phyloP scores from a whole-genome alignment of 768 basidiomycete species.

The Lactarius sp. region DNA sequence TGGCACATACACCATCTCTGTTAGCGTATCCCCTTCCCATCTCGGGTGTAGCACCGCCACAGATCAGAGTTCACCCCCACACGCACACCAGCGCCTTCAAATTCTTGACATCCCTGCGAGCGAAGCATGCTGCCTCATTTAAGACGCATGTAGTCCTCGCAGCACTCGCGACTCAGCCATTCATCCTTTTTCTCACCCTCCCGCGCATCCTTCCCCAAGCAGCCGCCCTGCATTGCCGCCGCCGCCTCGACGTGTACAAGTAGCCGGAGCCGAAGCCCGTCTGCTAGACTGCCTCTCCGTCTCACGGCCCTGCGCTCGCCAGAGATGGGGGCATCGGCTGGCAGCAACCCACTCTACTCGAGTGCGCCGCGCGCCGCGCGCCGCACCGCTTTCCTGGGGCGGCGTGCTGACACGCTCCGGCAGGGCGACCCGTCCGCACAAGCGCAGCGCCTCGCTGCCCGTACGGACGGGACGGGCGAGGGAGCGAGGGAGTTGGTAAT shows the following conservation, averaged over 20 bases:
- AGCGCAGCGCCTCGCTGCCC: too few species aligned
- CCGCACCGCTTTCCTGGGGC: slow-evolving; percentile 36
- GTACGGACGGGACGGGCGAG: too few species aligned
- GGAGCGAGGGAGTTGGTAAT: too few species aligned
- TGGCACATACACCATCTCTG: slow-evolving; percentile 57
- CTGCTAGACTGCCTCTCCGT: not conserved
- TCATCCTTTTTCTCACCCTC: slow-evolving; percentile 41
- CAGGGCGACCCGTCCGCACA: too few species aligned
- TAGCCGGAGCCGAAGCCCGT: slow-evolving; percentile 5
- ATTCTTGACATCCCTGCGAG: slow-evolving; percentile 45
- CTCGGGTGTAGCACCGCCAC: slow-evolving; percentile 9
- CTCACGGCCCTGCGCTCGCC: not conserved
- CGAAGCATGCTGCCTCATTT: not conserved
- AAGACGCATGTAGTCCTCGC: slow-evolving; percentile 33
- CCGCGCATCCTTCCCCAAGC: slow-evolving; percentile 3
- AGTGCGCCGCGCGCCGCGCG: not conserved
- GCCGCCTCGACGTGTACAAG: not conserved
- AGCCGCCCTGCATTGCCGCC: not conserved
- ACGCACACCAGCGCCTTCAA: slow-evolving; percentile 41
- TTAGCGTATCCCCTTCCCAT: slow-evolving; percentile 42
- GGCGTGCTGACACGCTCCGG: slow-evolving; percentile 34
- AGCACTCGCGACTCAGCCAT: slow-evolving; percentile 42
- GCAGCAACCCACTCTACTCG: slow-evolving; percentile 2
- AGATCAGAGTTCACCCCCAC: slow-evolving; percentile 38
- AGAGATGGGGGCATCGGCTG: slow-evolving; percentile 1